Percentiles rank a stretch among this genome's conserved stretches.
Conservation (phyloP, 2,329 filamentous ascomycete genomes). For the Paecilomyces sp. region DNA sequence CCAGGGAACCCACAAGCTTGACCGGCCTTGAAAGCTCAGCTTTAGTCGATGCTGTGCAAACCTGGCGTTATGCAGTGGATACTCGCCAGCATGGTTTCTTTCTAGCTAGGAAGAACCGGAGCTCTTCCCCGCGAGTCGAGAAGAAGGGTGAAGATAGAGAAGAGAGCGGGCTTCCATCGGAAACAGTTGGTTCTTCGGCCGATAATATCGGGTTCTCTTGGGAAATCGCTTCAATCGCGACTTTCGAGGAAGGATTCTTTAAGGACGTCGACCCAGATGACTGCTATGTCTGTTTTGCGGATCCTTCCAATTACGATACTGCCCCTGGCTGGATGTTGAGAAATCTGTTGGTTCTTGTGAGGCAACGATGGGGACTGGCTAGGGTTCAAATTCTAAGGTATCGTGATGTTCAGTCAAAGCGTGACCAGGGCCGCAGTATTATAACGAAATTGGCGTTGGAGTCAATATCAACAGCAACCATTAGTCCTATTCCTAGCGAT, state of each 20-base stretch:
- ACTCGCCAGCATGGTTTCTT: constrained; percentile 89
- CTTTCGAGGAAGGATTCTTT: constrained; percentile 86
- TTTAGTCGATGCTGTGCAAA: constrained; percentile 75
- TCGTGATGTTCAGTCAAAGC: constrained; percentile 68
- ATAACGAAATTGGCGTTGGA: constrained; percentile 57
- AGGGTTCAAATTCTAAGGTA: constrained; percentile 84
- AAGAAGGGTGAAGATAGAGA: constrained; percentile 26
- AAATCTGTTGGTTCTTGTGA: constrained; percentile 78
- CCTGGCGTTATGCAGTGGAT: constrained; percentile 79
- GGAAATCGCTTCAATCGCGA: constrained; percentile 67
- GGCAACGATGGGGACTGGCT: constrained; percentile 69
- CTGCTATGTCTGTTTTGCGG: constrained; percentile 77
- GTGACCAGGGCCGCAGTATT: constrained; percentile 75
- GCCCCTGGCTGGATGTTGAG: constrained; percentile 89
- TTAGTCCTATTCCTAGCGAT: constrained; percentile 4
- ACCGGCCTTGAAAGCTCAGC: constrained; percentile 64
- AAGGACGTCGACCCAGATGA: constrained; percentile 63
- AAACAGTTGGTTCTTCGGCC: constrained; percentile 46
- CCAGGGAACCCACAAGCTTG: constrained; percentile 36
- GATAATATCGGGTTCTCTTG: constrained; percentile 63
- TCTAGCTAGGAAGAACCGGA: constrained; percentile 68
- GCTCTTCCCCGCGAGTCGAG: constrained; percentile 14
- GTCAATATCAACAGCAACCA: constrained; percentile 22
- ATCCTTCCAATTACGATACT: constrained; percentile 82
- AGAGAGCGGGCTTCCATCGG: constrained; percentile 19